Evolutionary conservation across 371 early-diverging fungal species (phyloP).

Genomic region (Dichotomocladium elegans): DNA sequence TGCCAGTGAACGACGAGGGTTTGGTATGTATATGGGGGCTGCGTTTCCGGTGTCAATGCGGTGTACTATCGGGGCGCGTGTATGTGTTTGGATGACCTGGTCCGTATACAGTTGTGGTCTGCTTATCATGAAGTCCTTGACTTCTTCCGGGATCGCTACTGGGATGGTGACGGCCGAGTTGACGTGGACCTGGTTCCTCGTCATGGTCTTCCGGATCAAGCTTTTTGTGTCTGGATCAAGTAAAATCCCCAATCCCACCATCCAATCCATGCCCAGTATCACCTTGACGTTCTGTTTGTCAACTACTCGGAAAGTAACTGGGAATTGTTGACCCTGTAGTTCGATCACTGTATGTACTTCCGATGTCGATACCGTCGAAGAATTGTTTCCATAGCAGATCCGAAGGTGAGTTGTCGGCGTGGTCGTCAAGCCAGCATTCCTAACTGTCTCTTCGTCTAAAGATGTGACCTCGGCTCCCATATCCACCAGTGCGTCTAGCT

Average conservation of each 20-base stretch:
- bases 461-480: too few relatives aligned
- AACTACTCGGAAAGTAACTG: background rate
- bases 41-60: slow-evolving; percentile 9
- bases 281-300: background rate
- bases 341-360: background rate
- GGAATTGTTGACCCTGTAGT: background rate
- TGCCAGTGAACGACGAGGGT: slow-evolving; percentile 1
- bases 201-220: too few relatives aligned
- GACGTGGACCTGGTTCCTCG: too few relatives aligned
- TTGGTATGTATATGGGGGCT: background rate
- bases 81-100: background rate
- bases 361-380: background rate
- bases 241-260: background rate
- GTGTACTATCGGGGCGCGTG: slow-evolving; percentile 6
- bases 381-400: background rate
- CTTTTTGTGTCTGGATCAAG: background rate
- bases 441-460: too few relatives aligned
- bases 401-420: too few relatives aligned
- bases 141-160: too few relatives aligned
- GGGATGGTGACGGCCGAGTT: too few relatives aligned
- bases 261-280: too few relatives aligned
- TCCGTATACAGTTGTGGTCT: background rate
- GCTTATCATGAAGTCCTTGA: too few relatives aligned
- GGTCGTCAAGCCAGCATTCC: too few relatives aligned
- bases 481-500: too few relatives aligned